These are phyloP conservation scores for Curvularia eragrostidis DNA, from an alignment of 2,329 filamentous ascomycete species.

Conservation along the genomic window DNA sequence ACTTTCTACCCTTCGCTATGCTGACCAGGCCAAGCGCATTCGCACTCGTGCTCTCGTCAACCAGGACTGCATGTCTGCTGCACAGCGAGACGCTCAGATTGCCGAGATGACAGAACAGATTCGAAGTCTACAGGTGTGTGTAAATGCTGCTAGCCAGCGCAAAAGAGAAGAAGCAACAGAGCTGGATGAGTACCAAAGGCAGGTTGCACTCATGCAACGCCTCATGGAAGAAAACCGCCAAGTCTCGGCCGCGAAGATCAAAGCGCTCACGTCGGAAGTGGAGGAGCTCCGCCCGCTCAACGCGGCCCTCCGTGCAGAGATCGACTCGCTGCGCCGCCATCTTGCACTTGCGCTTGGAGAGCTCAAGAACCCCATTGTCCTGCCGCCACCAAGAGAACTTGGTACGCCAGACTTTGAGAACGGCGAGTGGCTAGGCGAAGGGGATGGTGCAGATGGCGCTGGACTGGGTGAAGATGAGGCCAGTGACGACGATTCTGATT, in stretches of 20 bases:
- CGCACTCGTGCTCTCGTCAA: constrained; percentile 94
- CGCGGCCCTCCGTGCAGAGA: constrained; percentile 70
- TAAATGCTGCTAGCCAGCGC: constrained; percentile 63
- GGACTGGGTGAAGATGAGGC: constrained; percentile 42
- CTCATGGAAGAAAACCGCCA: constrained; percentile 94
- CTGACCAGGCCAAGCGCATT: constrained; percentile 97
- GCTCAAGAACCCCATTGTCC: constrained; percentile 87
- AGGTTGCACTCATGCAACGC: constrained; percentile 87
- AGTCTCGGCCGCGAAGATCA: constrained; percentile 92
- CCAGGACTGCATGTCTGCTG: constrained; percentile 90
- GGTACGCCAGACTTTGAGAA: constrained; percentile 44
- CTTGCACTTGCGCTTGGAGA: constrained; percentile 84
- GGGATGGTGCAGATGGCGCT: constrained; percentile 37
- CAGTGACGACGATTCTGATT: constrained; percentile 50
- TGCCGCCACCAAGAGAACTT: constrained; percentile 48
- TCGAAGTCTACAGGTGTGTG: constrained; percentile 78
- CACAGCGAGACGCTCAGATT: constrained; percentile 93
- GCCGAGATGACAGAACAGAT: constrained; percentile 95
- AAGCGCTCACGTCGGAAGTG: constrained; percentile 68
- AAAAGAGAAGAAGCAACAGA: constrained; percentile 85
- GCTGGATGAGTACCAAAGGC: constrained; percentile 92
- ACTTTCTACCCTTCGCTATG: constrained; percentile 92
- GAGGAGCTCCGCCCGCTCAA: constrained; percentile 57
- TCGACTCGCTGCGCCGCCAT: constrained; percentile 86
- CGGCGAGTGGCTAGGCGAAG: constrained; percentile 36